Percentiles rank a stretch among this genome's conserved stretches.
These are phyloP conservation scores for Saccharum spontaneum DNA, from an alignment of 176 grass and related monocot species.

Conservation along the genomic window DNA sequence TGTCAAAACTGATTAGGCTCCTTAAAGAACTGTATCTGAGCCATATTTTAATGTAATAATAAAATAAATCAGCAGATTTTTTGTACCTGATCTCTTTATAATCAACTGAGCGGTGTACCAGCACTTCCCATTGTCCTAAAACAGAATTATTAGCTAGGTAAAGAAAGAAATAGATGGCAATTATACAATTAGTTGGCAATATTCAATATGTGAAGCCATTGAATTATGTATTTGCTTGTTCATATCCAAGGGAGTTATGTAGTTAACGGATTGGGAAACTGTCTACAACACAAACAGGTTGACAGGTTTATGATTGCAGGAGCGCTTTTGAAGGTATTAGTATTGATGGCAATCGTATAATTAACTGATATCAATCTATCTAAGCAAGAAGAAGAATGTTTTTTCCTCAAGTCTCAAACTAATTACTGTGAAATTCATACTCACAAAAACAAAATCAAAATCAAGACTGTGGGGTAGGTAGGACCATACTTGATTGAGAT, in stretches of 20 bases:
- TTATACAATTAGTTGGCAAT: background rate
- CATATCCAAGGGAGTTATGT: background rate
- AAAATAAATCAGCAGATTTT: slow-evolving; percentile 29
- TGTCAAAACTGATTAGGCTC: background rate
- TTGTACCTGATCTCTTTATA: slow-evolving; percentile 25
- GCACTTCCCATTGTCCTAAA: slow-evolving; percentile 32
- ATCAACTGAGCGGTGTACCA: slow-evolving; percentile 37
- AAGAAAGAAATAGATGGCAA: background rate
- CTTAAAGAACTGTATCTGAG: background rate
- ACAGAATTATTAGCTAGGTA: slow-evolving; percentile 23
- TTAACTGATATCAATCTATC: background rate
- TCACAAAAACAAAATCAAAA: background rate
- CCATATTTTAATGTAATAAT: background rate
- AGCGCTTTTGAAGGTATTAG: background rate
- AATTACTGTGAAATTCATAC: background rate
- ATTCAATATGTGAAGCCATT: background rate
- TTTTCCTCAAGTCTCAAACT: background rate
- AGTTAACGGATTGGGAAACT: background rate
- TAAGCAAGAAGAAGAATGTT: slow-evolving; percentile 1
- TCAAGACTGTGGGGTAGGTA: no score
- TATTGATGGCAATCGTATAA: background rate
- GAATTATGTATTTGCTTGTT: background rate
- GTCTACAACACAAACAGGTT: background rate
- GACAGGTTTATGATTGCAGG: background rate
- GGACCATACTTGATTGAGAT: no score